These are phyloP conservation scores for Fusarium anguioides DNA, from an alignment of 2,329 filamentous ascomycete species.

Conservation along the genomic window DNA sequence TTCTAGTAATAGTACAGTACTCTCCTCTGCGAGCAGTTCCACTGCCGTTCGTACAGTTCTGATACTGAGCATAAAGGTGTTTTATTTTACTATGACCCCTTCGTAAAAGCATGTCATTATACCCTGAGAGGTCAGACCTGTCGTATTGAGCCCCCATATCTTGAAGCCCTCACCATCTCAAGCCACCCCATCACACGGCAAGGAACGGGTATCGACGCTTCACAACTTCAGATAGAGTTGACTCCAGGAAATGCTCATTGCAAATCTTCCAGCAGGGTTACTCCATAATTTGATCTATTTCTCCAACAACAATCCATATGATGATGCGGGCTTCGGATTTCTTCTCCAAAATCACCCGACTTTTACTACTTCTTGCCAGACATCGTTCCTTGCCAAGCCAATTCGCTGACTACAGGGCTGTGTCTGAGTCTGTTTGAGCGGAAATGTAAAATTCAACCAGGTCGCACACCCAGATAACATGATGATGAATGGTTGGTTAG, in stretches of 20 bases:
- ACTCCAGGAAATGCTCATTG: background rate
- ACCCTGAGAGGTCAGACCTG: background rate
- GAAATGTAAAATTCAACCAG: slow-evolving; percentile 27
- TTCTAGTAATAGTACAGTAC: background rate
- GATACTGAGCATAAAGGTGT: background rate
- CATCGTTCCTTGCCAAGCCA: slow-evolving; percentile 13
- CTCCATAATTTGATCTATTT: background rate
- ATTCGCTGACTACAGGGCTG: background rate
- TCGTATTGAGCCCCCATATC: background rate
- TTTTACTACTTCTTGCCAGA: slow-evolving; percentile 28
- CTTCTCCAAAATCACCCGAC: slow-evolving; percentile 13
- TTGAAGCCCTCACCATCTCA: background rate
- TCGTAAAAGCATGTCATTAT: background rate
- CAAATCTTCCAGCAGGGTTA: background rate
- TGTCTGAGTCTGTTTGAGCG: background rate
- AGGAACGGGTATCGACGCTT: slow-evolving; percentile 24
- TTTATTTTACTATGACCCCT: background rate
- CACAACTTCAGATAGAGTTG: background rate
- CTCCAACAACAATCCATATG: slow-evolving; percentile 1
- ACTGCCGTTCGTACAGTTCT: background rate
- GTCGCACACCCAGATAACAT: slow-evolving; percentile 7
- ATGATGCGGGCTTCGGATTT: slow-evolving; percentile 12
- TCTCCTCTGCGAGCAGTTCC: background rate
- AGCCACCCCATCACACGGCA: slow-evolving; percentile 16
- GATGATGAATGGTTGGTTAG: slow-evolving; percentile 12